phyloP scores from a whole-genome alignment of 2,329 filamentous ascomycete genomes.

The Sporothrix protearum region DNA sequence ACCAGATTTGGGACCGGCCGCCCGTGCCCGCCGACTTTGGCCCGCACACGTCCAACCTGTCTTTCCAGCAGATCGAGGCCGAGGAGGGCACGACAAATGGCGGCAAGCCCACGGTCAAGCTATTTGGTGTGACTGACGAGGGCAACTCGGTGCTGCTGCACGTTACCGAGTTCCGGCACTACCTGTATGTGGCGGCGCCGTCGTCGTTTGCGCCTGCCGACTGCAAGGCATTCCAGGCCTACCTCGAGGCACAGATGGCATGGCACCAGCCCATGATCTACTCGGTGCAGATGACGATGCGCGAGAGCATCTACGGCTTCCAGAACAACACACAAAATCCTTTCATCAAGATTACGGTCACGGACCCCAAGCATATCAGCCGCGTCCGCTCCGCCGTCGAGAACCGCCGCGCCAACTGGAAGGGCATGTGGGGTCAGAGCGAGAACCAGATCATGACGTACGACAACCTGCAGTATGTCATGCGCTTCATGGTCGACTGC shows the following conservation, averaged over 20 bases:
- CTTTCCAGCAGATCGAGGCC: constrained; percentile 92
- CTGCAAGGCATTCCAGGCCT: constrained; percentile 72
- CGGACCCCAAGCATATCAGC: constrained; percentile 78
- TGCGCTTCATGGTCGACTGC: constrained; percentile 97
- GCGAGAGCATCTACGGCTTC: constrained; percentile 90
- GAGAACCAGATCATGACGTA: constrained; percentile 78
- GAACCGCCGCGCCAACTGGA: constrained; percentile 76
- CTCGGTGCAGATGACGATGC: constrained; percentile 74
- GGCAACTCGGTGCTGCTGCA: constrained; percentile 94
- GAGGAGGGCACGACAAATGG: constrained; percentile 83
- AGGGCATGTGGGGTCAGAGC: constrained; percentile 72
- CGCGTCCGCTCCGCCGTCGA: constrained; percentile 74
- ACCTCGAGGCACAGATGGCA: constrained; percentile 74
- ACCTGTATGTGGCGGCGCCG: constrained; percentile 89
- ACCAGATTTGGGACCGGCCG: constrained; percentile 81
- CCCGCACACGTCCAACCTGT: constrained; percentile 64
- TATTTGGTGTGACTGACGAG: constrained; percentile 81
- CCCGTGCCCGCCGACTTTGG: constrained; percentile 48
- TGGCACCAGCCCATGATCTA: constrained; percentile 67
- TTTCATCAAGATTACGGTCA: constrained; percentile 90
- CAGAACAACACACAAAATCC: constrained; percentile 89
- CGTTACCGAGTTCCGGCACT: constrained; percentile 93
- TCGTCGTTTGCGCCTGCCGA: constrained; percentile 75
- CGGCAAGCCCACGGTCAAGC: constrained; percentile 73
- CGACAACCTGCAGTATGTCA: constrained; percentile 90